Evolutionary conservation across 139 green algal genomes (phyloP).

Genomic region (Auxenochlorella pyrenoidosa): DNA sequence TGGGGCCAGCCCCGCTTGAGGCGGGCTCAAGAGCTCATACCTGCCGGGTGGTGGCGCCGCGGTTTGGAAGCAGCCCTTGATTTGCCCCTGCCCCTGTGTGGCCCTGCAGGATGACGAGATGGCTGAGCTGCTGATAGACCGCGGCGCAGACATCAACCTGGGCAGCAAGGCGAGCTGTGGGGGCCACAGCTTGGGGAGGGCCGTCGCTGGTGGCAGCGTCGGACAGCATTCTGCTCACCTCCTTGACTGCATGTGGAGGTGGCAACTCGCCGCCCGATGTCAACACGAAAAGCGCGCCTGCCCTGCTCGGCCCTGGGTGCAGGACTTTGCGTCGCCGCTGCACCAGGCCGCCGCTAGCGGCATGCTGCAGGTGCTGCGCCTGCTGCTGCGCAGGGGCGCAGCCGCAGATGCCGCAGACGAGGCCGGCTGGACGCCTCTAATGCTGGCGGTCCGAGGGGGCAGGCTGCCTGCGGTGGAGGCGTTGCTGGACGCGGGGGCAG

Average conservation of each 20-base stretch:
- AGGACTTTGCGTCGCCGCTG: constrained; percentile 65
- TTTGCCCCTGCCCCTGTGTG: too few relatives aligned
- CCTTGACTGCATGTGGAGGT: neutral
- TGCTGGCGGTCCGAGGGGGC: constrained; percentile 58
- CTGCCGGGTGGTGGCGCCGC: too few relatives aligned
- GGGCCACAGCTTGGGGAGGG: too few relatives aligned
- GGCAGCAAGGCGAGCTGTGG: constrained; percentile 40
- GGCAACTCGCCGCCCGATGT: too few relatives aligned
- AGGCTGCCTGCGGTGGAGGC: constrained; percentile 46
- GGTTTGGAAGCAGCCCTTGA: too few relatives aligned
- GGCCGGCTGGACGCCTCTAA: constrained; percentile 70
- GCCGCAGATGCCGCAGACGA: constrained; percentile 32
- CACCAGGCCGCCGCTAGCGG: constrained; percentile 48
- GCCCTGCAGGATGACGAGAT: constrained; percentile 38
- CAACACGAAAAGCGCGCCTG: too few relatives aligned
- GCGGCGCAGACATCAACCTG: constrained; percentile 57
- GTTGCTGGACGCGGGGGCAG: constrained; percentile 61
- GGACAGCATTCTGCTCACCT: too few relatives aligned
- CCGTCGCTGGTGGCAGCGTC: neutral
- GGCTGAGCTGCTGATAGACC: constrained; percentile 44
- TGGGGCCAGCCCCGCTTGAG: neutral
- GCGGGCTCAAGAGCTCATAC: too few relatives aligned
- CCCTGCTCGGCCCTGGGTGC: too few relatives aligned
- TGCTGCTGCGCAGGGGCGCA: constrained; percentile 51
- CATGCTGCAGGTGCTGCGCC: constrained; percentile 36